These are phyloP conservation scores for Carex cristatella DNA, from an alignment of 176 grass and related monocot species.

Conservation along the genomic window DNA sequence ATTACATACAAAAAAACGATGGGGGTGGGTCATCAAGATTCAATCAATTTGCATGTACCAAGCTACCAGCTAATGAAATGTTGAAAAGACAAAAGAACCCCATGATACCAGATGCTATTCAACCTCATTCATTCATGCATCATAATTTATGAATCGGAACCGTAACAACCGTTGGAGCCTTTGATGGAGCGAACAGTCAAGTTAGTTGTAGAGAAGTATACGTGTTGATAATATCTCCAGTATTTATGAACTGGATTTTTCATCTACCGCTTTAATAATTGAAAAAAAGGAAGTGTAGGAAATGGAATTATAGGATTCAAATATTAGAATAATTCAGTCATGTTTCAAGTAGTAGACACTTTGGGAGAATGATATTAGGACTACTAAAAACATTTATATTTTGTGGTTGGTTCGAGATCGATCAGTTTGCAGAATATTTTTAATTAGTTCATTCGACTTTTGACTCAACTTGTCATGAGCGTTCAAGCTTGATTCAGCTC, in stretches of 20 bases:
- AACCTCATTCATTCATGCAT: not conserved
- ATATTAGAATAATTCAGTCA: too few species aligned
- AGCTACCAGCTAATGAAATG: not conserved
- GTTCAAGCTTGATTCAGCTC: too few species aligned
- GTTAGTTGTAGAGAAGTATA: not conserved
- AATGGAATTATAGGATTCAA: not conserved
- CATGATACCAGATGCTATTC: not conserved
- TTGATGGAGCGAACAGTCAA: not conserved
- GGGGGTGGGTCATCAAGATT: not conserved
- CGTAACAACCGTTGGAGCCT: not conserved
- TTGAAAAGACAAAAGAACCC: not conserved
- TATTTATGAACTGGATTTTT: not conserved
- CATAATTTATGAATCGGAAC: not conserved
- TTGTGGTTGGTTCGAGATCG: too few species aligned
- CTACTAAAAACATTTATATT: too few species aligned
- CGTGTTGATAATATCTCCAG: not conserved
- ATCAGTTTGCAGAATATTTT: too few species aligned
- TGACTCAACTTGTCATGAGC: too few species aligned
- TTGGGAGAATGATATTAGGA: too few species aligned
- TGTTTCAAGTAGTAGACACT: too few species aligned
- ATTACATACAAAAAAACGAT: not conserved
- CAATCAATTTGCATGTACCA: not conserved
- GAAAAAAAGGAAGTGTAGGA: not conserved
- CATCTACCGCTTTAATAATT: not conserved
- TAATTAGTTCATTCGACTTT: too few species aligned